phyloP scores from a whole-genome alignment of 495 filamentous ascomycete species.

The Penicillium lagena region DNA sequence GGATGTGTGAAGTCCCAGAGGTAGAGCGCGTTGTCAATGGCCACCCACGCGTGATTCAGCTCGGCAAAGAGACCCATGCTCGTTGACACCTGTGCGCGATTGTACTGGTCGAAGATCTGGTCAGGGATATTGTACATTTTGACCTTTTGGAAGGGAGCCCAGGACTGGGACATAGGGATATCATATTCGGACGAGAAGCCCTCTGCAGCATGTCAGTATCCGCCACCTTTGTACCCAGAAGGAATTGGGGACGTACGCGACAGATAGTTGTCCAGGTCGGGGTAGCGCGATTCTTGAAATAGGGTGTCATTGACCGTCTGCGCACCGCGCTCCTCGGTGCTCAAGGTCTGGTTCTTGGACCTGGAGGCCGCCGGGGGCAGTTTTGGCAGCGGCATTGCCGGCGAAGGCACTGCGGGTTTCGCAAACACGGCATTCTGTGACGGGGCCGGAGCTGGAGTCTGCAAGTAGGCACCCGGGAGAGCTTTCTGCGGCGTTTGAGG shows the following conservation, averaged over 20 bases:
- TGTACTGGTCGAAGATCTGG: slow-evolving; percentile 81
- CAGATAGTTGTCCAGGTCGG: slow-evolving; percentile 84
- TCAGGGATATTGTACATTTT: slow-evolving; percentile 83
- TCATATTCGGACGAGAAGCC: slow-evolving; percentile 91
- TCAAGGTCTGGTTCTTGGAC: slow-evolving; percentile 37
- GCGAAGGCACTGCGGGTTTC: slow-evolving; percentile 4
- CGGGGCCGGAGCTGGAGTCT: slow-evolving; percentile 55
- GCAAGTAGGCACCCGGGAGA: slow-evolving; percentile 66
- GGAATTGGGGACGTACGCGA: slow-evolving; percentile 57
- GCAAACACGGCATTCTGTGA: slow-evolving; percentile 12
- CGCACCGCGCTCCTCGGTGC: slow-evolving; percentile 72
- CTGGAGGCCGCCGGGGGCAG: slow-evolving; percentile 29
- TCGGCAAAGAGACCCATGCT: slow-evolving; percentile 90
- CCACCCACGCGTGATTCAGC: slow-evolving; percentile 89
- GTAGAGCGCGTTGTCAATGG: slow-evolving; percentile 92
- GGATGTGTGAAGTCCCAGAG: slow-evolving; percentile 94
- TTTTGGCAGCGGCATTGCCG: slow-evolving; percentile 27
- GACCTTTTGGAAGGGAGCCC: slow-evolving; percentile 82
- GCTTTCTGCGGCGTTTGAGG: slow-evolving; percentile 56
- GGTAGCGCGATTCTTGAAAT: slow-evolving; percentile 68
- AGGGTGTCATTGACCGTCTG: slow-evolving; percentile 77
- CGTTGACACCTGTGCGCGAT: slow-evolving; percentile 73
- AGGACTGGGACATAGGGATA: slow-evolving; percentile 55
- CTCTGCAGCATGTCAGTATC: slow-evolving; percentile 41
- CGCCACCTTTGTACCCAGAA: not conserved